These are phyloP conservation scores for Pleurostoma richardsiae DNA, from an alignment of 2,329 filamentous ascomycete genomes.

Conservation along the genomic window DNA sequence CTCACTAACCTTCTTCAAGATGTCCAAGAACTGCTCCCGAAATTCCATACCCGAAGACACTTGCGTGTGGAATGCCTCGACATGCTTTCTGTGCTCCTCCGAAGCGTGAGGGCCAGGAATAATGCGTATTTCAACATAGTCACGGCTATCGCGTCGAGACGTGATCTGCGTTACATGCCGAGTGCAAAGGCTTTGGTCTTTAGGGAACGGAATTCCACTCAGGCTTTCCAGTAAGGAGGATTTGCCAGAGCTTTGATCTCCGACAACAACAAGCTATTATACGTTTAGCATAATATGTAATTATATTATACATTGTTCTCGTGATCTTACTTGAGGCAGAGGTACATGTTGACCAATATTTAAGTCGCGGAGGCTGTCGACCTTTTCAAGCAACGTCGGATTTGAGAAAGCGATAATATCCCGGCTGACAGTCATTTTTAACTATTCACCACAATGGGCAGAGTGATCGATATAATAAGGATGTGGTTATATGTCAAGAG, in stretches of 20 bases:
- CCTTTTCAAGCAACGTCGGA: background rate
- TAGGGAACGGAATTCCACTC: conserved; percentile 19
- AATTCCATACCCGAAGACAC: background rate
- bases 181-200: conserved; percentile 15
- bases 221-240: conserved; percentile 63
- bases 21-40: background rate
- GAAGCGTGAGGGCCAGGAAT: background rate
- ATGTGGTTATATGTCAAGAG: no score
- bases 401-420: background rate
- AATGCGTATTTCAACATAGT: background rate
- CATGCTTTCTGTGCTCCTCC: background rate
- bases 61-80: background rate
- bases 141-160: background rate
- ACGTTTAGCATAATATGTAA: background rate
- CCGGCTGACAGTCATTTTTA: background rate
- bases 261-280: conserved; percentile 64
- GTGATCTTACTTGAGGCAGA: background rate
- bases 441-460: no score
- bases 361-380: background rate
- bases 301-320: no score
- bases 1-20: background rate
- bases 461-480: no score
- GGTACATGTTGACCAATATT: background rate
- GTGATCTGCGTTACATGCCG: conserved; percentile 17
- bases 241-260: conserved; percentile 71